Conservation (phyloP, 2,329 filamentous ascomycete species). For the Hypoxylon sp. region DNA sequence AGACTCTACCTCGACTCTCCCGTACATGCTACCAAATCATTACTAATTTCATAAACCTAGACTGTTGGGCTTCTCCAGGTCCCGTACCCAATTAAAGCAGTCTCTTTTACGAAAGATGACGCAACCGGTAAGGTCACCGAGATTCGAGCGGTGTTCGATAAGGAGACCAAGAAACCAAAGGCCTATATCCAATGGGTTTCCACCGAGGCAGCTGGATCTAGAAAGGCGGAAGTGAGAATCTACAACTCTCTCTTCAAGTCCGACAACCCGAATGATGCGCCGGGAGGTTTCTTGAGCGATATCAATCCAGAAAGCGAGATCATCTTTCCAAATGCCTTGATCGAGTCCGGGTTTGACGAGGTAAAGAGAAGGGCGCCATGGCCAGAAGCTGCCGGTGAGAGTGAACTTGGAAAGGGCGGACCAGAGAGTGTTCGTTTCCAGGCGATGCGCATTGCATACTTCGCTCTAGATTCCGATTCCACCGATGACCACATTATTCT, state of each 20-base stretch:
- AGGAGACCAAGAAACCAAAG: slow-evolving; percentile 80
- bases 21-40: neutral
- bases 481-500: slow-evolving; percentile 85
- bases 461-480: slow-evolving; percentile 83
- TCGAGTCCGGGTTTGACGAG: slow-evolving; percentile 88
- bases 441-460: slow-evolving; percentile 89
- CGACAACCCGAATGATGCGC: slow-evolving; percentile 82
- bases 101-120: slow-evolving; percentile 76
- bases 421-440: slow-evolving; percentile 89
- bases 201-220: slow-evolving; percentile 67
- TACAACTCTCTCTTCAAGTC: slow-evolving; percentile 90
- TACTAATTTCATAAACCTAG: slow-evolving; percentile 63
- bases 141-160: slow-evolving; percentile 77
- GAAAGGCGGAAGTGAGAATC: slow-evolving; percentile 80
- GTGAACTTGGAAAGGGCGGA: slow-evolving; percentile 71
- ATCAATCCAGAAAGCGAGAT: slow-evolving; percentile 88
- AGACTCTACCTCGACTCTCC: neutral
- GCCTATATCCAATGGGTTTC: slow-evolving; percentile 94
- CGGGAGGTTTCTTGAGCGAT: slow-evolving; percentile 85
- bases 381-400: slow-evolving; percentile 83
- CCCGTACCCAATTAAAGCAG: slow-evolving; percentile 77
- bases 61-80: slow-evolving; percentile 80
- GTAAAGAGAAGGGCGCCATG: slow-evolving; percentile 81
- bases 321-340: slow-evolving; percentile 81
- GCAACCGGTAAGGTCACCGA: slow-evolving; percentile 73